Base-by-base conservation (phyloP, 2,329 filamentous ascomycete species). In the Alternaria rosae region DNA sequence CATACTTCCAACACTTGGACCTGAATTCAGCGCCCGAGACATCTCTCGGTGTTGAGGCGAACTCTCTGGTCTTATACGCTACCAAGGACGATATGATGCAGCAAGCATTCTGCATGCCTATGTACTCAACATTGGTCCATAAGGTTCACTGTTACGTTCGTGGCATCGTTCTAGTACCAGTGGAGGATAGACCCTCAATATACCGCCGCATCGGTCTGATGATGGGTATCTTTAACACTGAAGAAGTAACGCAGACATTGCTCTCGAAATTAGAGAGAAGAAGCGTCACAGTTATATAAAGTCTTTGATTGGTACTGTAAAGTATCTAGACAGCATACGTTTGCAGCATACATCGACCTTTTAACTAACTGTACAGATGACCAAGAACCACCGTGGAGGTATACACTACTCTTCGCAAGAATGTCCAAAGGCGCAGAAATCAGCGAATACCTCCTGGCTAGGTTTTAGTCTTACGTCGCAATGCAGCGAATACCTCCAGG, bases 221-320 rank as follows among this genome's bases (percentile, higher is more conserved):
- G 0, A 5, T 2, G 0, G 15, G 35, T 17, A 0, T 17, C n/a
- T 38, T 38, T 0, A 1, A 38, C 0, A 38, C 2, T 38, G 35
- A 17, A 38, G 35, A 38, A 5, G n/a, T 3, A 38, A 2, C 2
- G 35, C 15, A 3, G 0, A 38, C 35, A 15, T 38, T 17, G 4
- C 1, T 38, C 35, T 38, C 35, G 35, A 0, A 38, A 3, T 38
- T 30, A 12, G 11, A 12, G 28, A 12, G 12, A 38, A 1, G n/a
- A 11, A 38, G 35, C 2, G n/a, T 38, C 1, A 38, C 9, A 11
- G 35, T 38, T 17, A 38, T 2, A 38, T 35, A 3, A 2, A 7
- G 30, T 35, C 30, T 35, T 35, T 1, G 2, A 35, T 3, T 9
- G 0, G 30, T 2, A 35, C 30, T 3, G 30, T 35, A 35, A 1